Evolutionary conservation across 2,329 filamentous ascomycete genomes (phyloP).

Genomic region (Dryadomyces quercus-mongolicae): DNA sequence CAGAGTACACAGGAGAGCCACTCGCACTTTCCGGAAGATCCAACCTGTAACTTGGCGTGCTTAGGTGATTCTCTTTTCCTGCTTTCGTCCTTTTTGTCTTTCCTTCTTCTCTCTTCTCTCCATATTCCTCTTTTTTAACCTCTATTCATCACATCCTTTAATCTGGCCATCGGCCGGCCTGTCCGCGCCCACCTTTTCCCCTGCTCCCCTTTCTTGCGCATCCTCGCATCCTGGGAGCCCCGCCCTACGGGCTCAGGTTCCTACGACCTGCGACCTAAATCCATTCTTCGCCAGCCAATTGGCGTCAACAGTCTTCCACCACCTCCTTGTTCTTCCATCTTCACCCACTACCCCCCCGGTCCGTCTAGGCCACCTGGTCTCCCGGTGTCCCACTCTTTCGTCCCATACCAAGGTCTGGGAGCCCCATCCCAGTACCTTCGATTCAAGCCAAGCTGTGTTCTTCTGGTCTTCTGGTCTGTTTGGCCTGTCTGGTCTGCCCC

Average conservation of each 20-base stretch:
- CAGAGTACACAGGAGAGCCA: background rate
- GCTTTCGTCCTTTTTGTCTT: background rate
- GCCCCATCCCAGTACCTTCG: background rate
- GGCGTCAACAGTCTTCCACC: background rate
- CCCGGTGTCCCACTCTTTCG: background rate
- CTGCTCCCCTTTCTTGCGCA: too few species aligned
- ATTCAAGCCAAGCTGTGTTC: background rate
- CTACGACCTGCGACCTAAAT: background rate
- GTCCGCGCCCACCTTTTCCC: background rate
- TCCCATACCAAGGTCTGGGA: background rate
- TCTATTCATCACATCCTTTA: too few species aligned
- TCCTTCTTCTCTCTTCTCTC: background rate
- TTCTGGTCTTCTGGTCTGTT: background rate
- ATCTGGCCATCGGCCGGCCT: background rate
- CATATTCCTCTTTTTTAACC: too few species aligned
- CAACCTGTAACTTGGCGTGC: too few species aligned
- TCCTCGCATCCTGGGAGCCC: too few species aligned
- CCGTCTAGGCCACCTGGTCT: background rate
- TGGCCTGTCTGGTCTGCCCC: background rate
- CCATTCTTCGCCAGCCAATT: background rate
- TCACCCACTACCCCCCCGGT: background rate
- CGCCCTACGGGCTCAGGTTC: background rate
- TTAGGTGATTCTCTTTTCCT: slow-evolving; percentile 3
- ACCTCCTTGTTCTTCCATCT: background rate
- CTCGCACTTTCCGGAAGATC: slow-evolving; percentile 10